Conservation (phyloP, 2,329 filamentous ascomycete genomes). For the Stagonosporopsis tanaceti region DNA sequence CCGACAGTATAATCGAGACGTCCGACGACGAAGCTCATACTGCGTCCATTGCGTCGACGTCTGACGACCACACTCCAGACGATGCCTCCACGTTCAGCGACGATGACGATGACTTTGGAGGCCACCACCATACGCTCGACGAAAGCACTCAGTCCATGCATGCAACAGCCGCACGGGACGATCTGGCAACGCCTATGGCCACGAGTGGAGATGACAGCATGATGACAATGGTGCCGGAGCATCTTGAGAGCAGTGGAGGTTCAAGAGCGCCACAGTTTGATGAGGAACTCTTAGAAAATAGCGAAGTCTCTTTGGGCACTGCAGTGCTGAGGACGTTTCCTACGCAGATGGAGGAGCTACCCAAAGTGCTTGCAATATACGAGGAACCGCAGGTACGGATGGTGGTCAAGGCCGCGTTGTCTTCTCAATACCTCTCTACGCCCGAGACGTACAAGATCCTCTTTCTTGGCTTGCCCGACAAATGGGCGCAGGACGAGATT, state of each 20-base stretch:
- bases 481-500: conserved; percentile 43
- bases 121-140: conserved; percentile 28
- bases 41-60: conserved; percentile 47
- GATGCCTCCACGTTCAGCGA: conserved; percentile 45
- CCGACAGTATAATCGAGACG: conserved; percentile 39
- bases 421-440: conserved; percentile 33
- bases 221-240: conserved; percentile 38
- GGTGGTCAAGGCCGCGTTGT: conserved; percentile 40
- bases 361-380: conserved; percentile 38
- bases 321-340: conserved; percentile 36
- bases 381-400: conserved; percentile 38
- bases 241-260: conserved; percentile 33
- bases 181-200: conserved; percentile 27
- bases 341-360: conserved; percentile 30
- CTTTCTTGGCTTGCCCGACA: conserved; percentile 41
- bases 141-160: conserved; percentile 33
- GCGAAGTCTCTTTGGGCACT: conserved; percentile 26
- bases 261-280: conserved; percentile 35
- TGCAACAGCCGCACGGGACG: conserved; percentile 22
- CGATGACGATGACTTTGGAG: conserved; percentile 42
- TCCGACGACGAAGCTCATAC: conserved; percentile 51
- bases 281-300: conserved; percentile 28
- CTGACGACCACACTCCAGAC: conserved; percentile 43
- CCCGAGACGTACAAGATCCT: conserved; percentile 44
- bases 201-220: conserved; percentile 39